Evolutionary conservation across 2,329 filamentous ascomycete genomes (phyloP).

Genomic region (Aureobasidium sp.): DNA sequence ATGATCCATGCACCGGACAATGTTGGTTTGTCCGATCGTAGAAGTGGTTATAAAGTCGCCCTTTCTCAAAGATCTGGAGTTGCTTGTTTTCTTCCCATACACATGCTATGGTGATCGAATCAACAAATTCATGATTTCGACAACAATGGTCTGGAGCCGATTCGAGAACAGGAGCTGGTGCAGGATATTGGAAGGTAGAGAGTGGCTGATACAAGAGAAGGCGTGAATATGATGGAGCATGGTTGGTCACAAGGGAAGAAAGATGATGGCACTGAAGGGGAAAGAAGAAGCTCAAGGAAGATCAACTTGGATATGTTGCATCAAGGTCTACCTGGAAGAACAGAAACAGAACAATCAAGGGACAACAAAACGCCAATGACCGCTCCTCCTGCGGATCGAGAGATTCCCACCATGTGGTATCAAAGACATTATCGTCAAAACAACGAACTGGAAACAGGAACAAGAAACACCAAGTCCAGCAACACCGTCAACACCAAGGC

Average conservation of each 20-base stretch:
- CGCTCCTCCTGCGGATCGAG: background rate
- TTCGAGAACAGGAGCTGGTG: background rate
- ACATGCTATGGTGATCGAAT: background rate
- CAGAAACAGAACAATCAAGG: background rate
- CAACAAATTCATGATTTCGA: background rate
- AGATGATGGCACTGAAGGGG: background rate
- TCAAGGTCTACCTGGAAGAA: background rate
- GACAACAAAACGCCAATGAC: background rate
- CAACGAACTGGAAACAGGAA: background rate
- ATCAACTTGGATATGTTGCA: background rate
- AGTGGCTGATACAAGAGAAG: background rate
- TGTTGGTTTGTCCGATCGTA: slow-evolving; percentile 7
- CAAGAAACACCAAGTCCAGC: background rate
- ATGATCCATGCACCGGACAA: slow-evolving; percentile 8
- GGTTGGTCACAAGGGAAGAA: background rate
- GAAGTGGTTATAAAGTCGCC: slow-evolving; percentile 1
- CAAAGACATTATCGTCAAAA: background rate
- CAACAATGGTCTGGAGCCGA: background rate
- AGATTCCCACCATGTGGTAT: background rate
- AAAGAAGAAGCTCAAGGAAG: background rate
- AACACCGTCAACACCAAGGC: background rate
- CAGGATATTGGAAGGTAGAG: no score
- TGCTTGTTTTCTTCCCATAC: background rate
- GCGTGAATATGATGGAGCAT: background rate
- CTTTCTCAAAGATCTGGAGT: background rate